phyloP scores from a whole-genome alignment of 2,329 filamentous ascomycete species.

The Rhynchosporium graminicola region DNA sequence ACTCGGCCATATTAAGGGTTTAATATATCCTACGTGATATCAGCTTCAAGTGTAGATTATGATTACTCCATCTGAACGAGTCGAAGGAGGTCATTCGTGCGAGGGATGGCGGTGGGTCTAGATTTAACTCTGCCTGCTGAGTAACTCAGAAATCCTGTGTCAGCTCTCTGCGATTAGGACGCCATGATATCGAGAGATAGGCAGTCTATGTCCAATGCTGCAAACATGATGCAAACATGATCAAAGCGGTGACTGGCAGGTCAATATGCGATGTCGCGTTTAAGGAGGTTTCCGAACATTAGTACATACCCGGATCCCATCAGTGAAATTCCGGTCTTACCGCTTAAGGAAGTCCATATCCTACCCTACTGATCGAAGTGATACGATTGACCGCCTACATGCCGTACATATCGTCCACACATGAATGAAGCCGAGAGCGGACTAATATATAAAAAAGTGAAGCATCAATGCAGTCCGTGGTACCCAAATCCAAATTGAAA shows the following conservation, averaged over 20 bases:
- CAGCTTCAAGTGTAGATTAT: not conserved
- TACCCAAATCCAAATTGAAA: not conserved
- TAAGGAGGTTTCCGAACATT: not conserved
- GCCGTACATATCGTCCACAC: not conserved
- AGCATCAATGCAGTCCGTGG: not conserved
- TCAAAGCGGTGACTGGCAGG: not conserved
- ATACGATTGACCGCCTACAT: conserved; percentile 1
- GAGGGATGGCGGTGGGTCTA: not conserved
- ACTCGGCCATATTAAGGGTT: not conserved
- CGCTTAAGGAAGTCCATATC: not conserved
- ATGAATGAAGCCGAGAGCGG: not conserved
- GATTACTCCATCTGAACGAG: conserved; percentile 8
- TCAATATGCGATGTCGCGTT: conserved; percentile 2
- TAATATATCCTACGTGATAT: not conserved
- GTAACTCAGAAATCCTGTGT: conserved; percentile 5
- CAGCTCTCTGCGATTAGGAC: conserved; percentile 1
- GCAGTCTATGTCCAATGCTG: conserved; percentile 1
- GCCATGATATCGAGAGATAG: not conserved
- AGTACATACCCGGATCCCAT: not conserved
- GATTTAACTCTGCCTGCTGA: conserved; percentile 2
- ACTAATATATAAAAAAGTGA: conserved; percentile 11
- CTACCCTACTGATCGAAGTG: not conserved
- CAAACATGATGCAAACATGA: no score
- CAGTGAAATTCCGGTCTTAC: not conserved
- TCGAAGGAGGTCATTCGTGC: not conserved